A percentile compares a stretch with the other conserved stretches of the same genome.
Evolutionary conservation across 345 rosid species (phyloP).

Genomic region (Brassica juncea): DNA sequence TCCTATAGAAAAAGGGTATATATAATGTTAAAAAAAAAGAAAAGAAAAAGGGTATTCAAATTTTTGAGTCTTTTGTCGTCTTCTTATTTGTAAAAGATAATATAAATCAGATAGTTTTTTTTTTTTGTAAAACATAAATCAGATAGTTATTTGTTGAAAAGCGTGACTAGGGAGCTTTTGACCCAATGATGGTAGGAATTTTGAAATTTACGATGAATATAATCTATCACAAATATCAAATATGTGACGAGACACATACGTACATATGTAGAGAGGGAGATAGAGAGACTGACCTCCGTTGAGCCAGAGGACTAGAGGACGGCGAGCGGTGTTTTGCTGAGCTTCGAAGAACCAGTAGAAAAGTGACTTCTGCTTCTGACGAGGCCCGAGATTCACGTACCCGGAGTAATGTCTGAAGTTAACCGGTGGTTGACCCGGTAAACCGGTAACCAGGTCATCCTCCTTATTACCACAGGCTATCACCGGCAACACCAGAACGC

Average conservation of each 20-base stretch:
- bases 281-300: slow-evolving; percentile 26
- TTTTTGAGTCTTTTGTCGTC: neutral
- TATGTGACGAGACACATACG: neutral
- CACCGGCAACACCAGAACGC: slow-evolving; percentile 31
- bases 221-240: neutral
- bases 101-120: neutral
- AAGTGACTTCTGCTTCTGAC: slow-evolving; percentile 44
- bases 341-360: slow-evolving; percentile 86
- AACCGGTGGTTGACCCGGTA: slow-evolving; percentile 66
- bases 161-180: neutral
- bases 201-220: neutral
- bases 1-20: neutral
- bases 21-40: no score
- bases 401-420: slow-evolving; percentile 63
- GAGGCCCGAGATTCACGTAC: slow-evolving; percentile 47
- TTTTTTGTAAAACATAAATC: no score
- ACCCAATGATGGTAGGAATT: neutral
- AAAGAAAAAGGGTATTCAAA: neutral
- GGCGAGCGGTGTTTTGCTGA: slow-evolving; percentile 29
- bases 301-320: slow-evolving; percentile 78
- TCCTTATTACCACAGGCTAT: slow-evolving; percentile 35
- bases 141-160: neutral
- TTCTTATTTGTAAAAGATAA: neutral
- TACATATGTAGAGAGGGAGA: neutral
- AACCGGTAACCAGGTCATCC: slow-evolving; percentile 44